These are phyloP conservation scores for Piedraia hortae DNA, from an alignment of 2,329 filamentous ascomycete genomes.

Conservation along the genomic window DNA sequence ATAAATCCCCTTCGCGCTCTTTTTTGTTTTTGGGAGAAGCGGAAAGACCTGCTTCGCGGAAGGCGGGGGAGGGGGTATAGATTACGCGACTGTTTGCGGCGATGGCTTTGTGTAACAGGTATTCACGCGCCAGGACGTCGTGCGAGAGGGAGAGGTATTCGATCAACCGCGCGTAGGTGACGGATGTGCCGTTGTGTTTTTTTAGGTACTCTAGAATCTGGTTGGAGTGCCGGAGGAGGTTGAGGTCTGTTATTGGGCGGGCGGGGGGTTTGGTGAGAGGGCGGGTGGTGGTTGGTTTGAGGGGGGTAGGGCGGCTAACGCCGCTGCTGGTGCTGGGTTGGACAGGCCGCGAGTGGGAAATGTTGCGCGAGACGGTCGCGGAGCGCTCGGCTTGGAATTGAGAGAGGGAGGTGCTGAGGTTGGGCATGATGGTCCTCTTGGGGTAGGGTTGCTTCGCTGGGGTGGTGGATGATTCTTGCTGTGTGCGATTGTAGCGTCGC, in stretches of 20 bases:
- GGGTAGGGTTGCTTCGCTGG: too few relatives aligned
- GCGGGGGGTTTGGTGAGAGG: slow-evolving; percentile 2
- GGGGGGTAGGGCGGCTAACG: slow-evolving; percentile 2
- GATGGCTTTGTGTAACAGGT: slow-evolving; percentile 1
- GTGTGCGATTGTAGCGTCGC: too few relatives aligned
- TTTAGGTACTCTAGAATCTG: slow-evolving; percentile 64
- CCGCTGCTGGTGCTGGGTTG: slow-evolving; percentile 5
- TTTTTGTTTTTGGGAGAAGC: neutral
- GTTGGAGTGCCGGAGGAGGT: slow-evolving; percentile 44
- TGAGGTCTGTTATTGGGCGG: slow-evolving; percentile 1
- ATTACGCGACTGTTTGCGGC: slow-evolving; percentile 26
- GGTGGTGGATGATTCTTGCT: too few relatives aligned
- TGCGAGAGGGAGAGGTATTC: slow-evolving; percentile 45
- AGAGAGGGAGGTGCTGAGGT: slow-evolving; percentile 7
- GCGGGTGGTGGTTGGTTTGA: slow-evolving; percentile 6
- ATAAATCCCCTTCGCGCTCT: slow-evolving; percentile 33
- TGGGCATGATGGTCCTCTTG: slow-evolving; percentile 9
- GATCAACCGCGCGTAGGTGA: slow-evolving; percentile 50
- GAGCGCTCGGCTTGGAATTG: slow-evolving; percentile 10
- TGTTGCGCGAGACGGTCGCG: slow-evolving; percentile 9
- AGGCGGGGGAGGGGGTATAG: slow-evolving; percentile 35
- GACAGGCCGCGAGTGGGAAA: slow-evolving; percentile 6
- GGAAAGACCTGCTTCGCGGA: slow-evolving; percentile 14
- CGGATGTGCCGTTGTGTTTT: slow-evolving; percentile 33
- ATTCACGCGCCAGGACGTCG: slow-evolving; percentile 12